Evolutionary conservation across 495 filamentous ascomycete species (phyloP).

Genomic region (Friedmanniomyces endolithicus): DNA sequence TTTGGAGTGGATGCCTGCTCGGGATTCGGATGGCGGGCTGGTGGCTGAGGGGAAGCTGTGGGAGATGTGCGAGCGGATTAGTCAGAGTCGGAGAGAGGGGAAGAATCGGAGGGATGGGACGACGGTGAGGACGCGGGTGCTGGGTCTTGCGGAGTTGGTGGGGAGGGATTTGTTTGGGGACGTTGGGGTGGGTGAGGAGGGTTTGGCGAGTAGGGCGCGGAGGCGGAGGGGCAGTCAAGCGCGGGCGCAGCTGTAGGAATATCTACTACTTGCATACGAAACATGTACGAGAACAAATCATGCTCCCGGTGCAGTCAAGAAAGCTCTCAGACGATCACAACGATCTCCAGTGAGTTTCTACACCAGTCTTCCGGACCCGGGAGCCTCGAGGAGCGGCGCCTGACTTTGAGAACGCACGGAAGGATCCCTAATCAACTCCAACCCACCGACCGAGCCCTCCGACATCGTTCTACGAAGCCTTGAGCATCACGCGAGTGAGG

Average conservation of each 20-base stretch:
- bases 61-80: slow-evolving; percentile 82
- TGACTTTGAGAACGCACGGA: no score
- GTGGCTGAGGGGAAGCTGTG: slow-evolving; percentile 62
- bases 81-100: slow-evolving; percentile 69
- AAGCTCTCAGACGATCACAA: no score
- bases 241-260: slow-evolving; percentile 3
- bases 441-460: no score
- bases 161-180: slow-evolving; percentile 39
- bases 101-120: slow-evolving; percentile 90
- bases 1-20: slow-evolving; percentile 62
- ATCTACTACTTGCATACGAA: neutral
- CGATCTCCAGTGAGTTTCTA: no score
- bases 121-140: slow-evolving; percentile 73
- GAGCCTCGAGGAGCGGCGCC: no score
- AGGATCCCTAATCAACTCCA: no score
- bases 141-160: slow-evolving; percentile 56
- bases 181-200: slow-evolving; percentile 8
- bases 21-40: slow-evolving; percentile 53
- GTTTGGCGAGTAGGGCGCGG: neutral
- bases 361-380: no score
- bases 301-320: no score
- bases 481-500: neutral
- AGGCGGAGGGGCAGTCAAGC: slow-evolving; percentile 1
- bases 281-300: no score
- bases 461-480: no score